These are phyloP conservation scores for Penicillium capsulatum DNA, from an alignment of 2,329 filamentous ascomycete genomes.

Conservation along the genomic window DNA sequence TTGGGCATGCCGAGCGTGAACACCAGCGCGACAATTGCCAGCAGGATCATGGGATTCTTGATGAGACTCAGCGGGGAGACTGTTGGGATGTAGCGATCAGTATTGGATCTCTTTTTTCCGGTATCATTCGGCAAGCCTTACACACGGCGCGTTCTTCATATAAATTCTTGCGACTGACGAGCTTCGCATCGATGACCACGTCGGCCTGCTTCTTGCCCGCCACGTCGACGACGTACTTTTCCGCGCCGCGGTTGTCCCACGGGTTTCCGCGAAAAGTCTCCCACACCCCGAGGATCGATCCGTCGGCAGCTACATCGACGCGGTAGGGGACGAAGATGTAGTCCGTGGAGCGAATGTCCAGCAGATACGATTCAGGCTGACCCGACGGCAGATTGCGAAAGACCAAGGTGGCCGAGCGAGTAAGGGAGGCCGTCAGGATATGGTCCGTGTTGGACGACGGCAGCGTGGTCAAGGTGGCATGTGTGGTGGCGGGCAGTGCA, in stretches of 20 bases:
- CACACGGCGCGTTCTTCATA: slow-evolving; percentile 72
- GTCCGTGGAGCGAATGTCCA: slow-evolving; percentile 69
- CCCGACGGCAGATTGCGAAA: slow-evolving; percentile 63
- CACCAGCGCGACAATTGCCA: slow-evolving; percentile 76
- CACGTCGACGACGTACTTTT: slow-evolving; percentile 40
- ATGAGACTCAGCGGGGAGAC: slow-evolving; percentile 77
- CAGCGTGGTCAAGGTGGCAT: slow-evolving; percentile 50
- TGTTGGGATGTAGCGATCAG: slow-evolving; percentile 31
- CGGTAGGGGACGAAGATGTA: slow-evolving; percentile 74
- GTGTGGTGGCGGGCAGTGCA: slow-evolving; percentile 43
- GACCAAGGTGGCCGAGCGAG: slow-evolving; percentile 64
- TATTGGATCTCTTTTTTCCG: too few relatives aligned
- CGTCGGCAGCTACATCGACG: slow-evolving; percentile 58
- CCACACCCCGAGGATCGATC: slow-evolving; percentile 61
- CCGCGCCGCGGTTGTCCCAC: slow-evolving; percentile 74
- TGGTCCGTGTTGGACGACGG: slow-evolving; percentile 42
- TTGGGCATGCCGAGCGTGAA: slow-evolving; percentile 93
- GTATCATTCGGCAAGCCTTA: slow-evolving; percentile 46
- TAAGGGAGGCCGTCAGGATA: slow-evolving; percentile 61
- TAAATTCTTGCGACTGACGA: slow-evolving; percentile 64
- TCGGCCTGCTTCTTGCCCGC: slow-evolving; percentile 31
- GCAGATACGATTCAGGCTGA: slow-evolving; percentile 62
- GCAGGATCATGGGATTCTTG: slow-evolving; percentile 95
- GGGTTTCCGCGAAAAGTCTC: slow-evolving; percentile 86
- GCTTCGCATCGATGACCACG: slow-evolving; percentile 58